Evolutionary conservation across 345 rosid species (phyloP).

Genomic region (Moricandia arvensis): DNA sequence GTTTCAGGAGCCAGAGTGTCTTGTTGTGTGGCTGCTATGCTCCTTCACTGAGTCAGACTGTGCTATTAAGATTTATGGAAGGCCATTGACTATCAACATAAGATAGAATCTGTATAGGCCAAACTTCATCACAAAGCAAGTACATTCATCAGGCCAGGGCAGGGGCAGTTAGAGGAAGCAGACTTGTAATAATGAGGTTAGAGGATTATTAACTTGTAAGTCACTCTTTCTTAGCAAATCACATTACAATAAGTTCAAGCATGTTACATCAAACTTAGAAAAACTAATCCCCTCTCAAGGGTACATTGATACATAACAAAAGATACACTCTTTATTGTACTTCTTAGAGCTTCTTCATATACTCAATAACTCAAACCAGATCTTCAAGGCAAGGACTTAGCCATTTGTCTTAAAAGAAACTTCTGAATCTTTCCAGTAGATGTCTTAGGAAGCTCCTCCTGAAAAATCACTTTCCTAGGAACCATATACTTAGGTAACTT

Average conservation of each 20-base stretch:
- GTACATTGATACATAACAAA: conserved; percentile 9
- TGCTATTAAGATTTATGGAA: neutral
- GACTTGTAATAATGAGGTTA: conserved; percentile 2
- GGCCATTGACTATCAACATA: neutral
- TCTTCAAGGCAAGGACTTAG: conserved; percentile 33
- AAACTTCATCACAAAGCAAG: conserved; percentile 46
- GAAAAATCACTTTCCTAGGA: conserved; percentile 57
- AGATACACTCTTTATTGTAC: conserved; percentile 11
- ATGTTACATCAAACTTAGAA: neutral
- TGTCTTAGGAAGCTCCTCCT: conserved; percentile 58
- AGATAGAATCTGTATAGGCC: conserved; percentile 42
- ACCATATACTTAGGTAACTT: conserved; percentile 59
- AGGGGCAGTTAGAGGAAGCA: conserved; percentile 9
- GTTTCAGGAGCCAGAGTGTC: neutral
- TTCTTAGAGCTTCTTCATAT: neutral
- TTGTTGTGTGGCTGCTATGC: neutral
- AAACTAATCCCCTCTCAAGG: conserved; percentile 16
- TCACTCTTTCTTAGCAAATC: neutral
- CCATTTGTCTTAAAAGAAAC: conserved; percentile 50
- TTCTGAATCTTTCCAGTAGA: conserved; percentile 66
- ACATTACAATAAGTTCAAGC: neutral
- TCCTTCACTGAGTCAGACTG: neutral
- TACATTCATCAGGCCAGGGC: conserved; percentile 49
- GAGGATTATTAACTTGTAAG: neutral
- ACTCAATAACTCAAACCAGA: neutral